Conservation (phyloP, 169 alveolate species). For the Cryptosporidium parvum region DNA sequence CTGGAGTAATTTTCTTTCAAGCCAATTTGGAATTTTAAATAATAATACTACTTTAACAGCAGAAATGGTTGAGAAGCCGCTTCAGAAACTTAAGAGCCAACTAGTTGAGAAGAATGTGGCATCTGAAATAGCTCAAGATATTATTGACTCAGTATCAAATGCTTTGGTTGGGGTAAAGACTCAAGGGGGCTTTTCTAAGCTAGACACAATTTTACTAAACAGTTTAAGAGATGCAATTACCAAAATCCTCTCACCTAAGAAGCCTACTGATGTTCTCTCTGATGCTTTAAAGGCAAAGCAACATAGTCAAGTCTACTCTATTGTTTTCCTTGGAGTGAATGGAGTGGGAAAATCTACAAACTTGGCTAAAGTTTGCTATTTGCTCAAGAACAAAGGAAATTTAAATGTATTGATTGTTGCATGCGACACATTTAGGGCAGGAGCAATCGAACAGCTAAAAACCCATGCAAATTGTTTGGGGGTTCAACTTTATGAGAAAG, state of each 20-base stretch:
- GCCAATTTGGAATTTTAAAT: conserved; percentile 84
- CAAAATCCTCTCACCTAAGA: conserved; percentile 91
- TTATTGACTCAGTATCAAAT: conserved; percentile 87
- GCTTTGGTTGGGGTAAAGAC: conserved; percentile 88
- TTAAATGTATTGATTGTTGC: conserved; percentile 97
- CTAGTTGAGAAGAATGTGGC: conserved; percentile 93
- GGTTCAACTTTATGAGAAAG: conserved; percentile 96
- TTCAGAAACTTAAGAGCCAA: conserved; percentile 85
- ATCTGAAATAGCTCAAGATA: conserved; percentile 88
- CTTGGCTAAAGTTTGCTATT: conserved; percentile 97
- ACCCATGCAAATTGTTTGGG: conserved; percentile 95
- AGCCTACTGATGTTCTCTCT: conserved; percentile 89
- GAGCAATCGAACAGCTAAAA: conserved; percentile 99
- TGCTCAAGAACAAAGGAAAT: conserved; percentile 93
- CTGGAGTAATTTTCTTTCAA: conserved; percentile 85
- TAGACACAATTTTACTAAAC: conserved; percentile 87
- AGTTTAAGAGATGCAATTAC: conserved; percentile 88
- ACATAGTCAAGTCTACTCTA: conserved; percentile 91
- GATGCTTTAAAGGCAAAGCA: conserved; percentile 92
- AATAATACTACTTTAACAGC: conserved; percentile 88
- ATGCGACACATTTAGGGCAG: conserved; percentile 99
- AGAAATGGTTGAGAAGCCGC: conserved; percentile 87
- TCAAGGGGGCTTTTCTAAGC: conserved; percentile 85
- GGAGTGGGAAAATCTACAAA: conserved; percentile 99
- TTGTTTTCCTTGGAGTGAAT: conserved; percentile 97